A percentile compares a stretch with the other conserved stretches of the same genome.
phyloP scores from a whole-genome alignment of 2,329 filamentous ascomycete species.

The Fusarium udum region DNA sequence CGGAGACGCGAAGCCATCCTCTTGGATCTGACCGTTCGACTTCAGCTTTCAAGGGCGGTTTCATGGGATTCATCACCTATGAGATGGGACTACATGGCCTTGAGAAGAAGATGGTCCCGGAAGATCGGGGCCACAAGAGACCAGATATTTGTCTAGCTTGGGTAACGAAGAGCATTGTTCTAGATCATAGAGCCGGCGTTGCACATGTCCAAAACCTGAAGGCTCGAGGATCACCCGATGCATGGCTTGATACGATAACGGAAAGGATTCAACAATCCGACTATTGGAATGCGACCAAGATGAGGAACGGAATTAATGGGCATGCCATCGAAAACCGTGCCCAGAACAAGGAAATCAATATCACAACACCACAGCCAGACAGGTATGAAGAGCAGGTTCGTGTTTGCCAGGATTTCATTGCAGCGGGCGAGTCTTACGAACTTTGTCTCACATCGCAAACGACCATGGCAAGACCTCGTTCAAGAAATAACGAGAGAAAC shows the following conservation, averaged over 20 bases:
- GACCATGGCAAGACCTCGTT: constrained; percentile 59
- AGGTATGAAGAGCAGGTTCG: constrained; percentile 74
- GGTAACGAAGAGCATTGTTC: constrained; percentile 78
- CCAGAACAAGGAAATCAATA: constrained; percentile 26
- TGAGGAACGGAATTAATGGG: constrained; percentile 8
- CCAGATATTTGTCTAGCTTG: constrained; percentile 82
- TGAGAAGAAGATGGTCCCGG: constrained; percentile 43
- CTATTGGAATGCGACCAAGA: constrained; percentile 44
- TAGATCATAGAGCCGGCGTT: constrained; percentile 73
- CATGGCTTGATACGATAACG: constrained; percentile 47
- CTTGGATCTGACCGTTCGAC: constrained; percentile 25
- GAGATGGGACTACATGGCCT: constrained; percentile 73
- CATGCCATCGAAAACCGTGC: constrained; percentile 22
- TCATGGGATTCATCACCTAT: constrained; percentile 86
- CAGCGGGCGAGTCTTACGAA: constrained; percentile 84
- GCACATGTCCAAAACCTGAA: constrained; percentile 68
- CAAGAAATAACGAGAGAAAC: constrained; percentile 32
- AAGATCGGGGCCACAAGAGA: constrained; percentile 51
- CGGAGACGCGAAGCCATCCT: constrained; percentile 43
- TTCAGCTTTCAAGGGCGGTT: constrained; percentile 79
- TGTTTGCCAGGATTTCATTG: constrained; percentile 75
- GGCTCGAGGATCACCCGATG: constrained; percentile 39
- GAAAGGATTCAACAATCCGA: constrained; percentile 46
- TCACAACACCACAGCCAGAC: constrained; percentile 53
- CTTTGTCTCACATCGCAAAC: constrained; percentile 84